Evolutionary conservation across 2,329 filamentous ascomycete genomes (phyloP), one percentile per base, ranked within the genome.

Genomic region (Trichoderma asperellum): DNA sequence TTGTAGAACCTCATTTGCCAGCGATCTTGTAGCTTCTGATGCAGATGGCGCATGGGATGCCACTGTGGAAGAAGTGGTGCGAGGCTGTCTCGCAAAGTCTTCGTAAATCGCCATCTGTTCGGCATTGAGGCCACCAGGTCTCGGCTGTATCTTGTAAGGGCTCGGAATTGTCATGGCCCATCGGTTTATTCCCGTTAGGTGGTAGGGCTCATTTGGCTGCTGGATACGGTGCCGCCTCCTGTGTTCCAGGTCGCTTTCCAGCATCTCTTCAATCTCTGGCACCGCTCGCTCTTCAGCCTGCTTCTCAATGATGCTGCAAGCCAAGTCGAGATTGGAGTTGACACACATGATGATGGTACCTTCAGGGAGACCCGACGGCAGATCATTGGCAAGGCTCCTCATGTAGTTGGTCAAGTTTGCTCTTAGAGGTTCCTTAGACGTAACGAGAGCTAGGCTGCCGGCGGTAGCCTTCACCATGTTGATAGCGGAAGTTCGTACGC

Each of bases 371-470:
- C 92, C 92, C 65, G 93, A 91, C 66, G 93, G 89, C 47, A 97
- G 86, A 47, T 90, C 88, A 60, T 81, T 83, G 3, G 88, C 86
- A n/a, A 90, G 79, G 60, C 85, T 85, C 64, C 96, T 91, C 79
- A 99, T 94, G 77, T 98, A 97, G 81, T 98, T 99, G 66, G 92
- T 96, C 80, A 99, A 97, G 81, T 96, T 98, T 79, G 96, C 96
- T 71, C 96, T 90, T 18, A 99, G 85, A 18, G 96, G 96, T 79
- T 99, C 96, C 80, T 98, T 99, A 77, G 94, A 98, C 4, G 96
- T 99, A n/a, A 99, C 96, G 37, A 97, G 86, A 16, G 96, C 96
- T 68, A 99, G 86, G 76, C 94, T 97, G 49, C 96, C 96, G 29
- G 96, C 95, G 32, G 97, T 92, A 62, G 94, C 91, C 80, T 97